Evolutionary conservation across 1,284 basidiomycete genomes (phyloP).

Genomic region (Singerocomus inundabilis): DNA sequence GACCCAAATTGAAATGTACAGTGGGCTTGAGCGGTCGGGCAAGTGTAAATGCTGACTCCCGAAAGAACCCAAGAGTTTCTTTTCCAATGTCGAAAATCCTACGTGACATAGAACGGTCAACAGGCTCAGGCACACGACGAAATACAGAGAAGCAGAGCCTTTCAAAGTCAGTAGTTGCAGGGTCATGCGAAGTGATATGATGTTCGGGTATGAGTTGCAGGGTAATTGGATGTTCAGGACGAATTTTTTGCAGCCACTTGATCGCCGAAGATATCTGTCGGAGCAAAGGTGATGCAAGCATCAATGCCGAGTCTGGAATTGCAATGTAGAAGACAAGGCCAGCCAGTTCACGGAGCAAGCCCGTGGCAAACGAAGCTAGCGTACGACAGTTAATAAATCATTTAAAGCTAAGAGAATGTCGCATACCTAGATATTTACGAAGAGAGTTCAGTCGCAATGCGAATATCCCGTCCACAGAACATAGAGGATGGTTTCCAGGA

Average conservation of each 20-base stretch:
- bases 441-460: constrained; percentile 63
- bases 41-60: constrained; percentile 64
- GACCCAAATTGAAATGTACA: constrained; percentile 47
- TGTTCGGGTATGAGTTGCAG: constrained; percentile 73
- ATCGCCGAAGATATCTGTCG: constrained; percentile 64
- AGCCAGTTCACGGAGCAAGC: constrained; percentile 38
- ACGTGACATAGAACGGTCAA: constrained; percentile 59
- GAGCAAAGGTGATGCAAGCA: constrained; percentile 56
- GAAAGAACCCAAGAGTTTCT: constrained; percentile 49
- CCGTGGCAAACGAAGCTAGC: constrained; percentile 51
- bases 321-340: constrained; percentile 68
- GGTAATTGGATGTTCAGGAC: constrained; percentile 45
- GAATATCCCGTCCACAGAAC: constrained; percentile 53
- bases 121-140: constrained; percentile 61
- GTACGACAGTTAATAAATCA: constrained; percentile 4
- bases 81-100: constrained; percentile 43
- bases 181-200: constrained; percentile 40
- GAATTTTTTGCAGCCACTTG: constrained; percentile 50
- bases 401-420: neutral
- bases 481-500: constrained; percentile 47
- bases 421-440: constrained; percentile 60
- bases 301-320: constrained; percentile 55
- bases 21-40: constrained; percentile 46
- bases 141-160: constrained; percentile 61
- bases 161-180: constrained; percentile 27